Percentiles rank a stretch among this genome's conserved stretches.
Conservation (phyloP, 768 basidiomycete genomes). For the Boletellus ananas region DNA sequence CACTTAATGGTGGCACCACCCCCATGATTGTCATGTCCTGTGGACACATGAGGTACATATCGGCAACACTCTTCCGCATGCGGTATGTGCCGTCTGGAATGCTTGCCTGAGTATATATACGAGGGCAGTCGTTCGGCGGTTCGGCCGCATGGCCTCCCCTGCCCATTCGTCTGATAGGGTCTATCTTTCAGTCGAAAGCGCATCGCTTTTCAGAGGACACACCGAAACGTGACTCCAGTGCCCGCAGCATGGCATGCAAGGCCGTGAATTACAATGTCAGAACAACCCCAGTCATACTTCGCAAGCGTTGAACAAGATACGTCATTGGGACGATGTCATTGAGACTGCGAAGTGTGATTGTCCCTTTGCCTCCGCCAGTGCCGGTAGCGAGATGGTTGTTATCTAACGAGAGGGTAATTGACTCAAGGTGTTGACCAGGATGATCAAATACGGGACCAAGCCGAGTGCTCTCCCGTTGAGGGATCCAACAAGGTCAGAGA, state of each 20-base stretch:
- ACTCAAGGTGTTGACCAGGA: neutral
- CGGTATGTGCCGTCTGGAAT: neutral
- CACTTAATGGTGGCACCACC: no score
- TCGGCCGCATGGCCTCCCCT: neutral
- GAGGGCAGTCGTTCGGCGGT: neutral
- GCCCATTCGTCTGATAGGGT: neutral
- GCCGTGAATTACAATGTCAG: neutral
- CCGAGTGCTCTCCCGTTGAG: neutral
- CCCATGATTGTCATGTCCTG: no score
- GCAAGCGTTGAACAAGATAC: neutral
- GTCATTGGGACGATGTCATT: neutral
- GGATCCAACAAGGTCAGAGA: no score
- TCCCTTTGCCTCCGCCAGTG: neutral
- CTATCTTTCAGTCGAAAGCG: neutral
- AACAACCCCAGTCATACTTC: neutral
- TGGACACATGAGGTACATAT: no score
- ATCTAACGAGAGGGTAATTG: conserved; percentile 6
- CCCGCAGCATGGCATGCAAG: neutral
- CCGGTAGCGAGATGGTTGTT: neutral
- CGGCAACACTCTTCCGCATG: no score
- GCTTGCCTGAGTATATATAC: no score
- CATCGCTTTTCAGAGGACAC: neutral
- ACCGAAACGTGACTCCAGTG: neutral
- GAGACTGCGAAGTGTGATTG: neutral
- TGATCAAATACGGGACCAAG: neutral